phyloP scores from a whole-genome alignment of 208 protist species.

The Acanthamoeba lugdunensis region DNA sequence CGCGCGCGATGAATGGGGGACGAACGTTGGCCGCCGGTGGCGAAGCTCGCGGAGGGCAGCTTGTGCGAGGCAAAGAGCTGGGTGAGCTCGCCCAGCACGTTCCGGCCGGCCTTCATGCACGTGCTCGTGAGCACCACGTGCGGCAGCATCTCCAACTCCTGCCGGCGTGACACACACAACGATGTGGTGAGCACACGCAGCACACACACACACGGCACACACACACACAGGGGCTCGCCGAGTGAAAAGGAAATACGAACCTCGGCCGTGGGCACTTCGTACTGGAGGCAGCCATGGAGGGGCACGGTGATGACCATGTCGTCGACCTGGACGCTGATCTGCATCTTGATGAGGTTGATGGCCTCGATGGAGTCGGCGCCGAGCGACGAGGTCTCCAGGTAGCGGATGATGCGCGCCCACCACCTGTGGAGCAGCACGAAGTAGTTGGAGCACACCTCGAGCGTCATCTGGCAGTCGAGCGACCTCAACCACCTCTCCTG shows the following conservation, averaged over 20 bases:
- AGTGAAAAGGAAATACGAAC: background rate
- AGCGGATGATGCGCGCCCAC: slow-evolving; percentile 64
- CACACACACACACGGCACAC: no score
- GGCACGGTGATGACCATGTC: slow-evolving; percentile 67
- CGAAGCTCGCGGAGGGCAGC: background rate
- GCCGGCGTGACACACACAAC: background rate
- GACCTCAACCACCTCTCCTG: slow-evolving; percentile 43
- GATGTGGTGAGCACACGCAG: background rate
- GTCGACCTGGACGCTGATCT: background rate
- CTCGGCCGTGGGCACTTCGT: slow-evolving; percentile 34
- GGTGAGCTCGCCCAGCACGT: slow-evolving; percentile 36
- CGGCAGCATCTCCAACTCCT: slow-evolving; percentile 45
- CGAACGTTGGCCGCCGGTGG: background rate
- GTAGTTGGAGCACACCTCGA: slow-evolving; percentile 1
- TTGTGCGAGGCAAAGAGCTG: slow-evolving; percentile 20
- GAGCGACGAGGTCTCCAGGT: slow-evolving; percentile 56
- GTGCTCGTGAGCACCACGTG: slow-evolving; percentile 23
- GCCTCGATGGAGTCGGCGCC: slow-evolving; percentile 51
- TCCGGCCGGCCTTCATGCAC: background rate
- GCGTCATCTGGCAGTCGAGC: slow-evolving; percentile 43
- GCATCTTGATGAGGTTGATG: slow-evolving; percentile 69
- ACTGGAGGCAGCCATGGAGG: slow-evolving; percentile 41
- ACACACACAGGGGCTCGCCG: background rate
- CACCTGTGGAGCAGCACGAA: slow-evolving; percentile 51
- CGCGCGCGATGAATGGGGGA: background rate